Conservation (phyloP, 805 yeast species). For the Metschnikowia dekortorum region DNA sequence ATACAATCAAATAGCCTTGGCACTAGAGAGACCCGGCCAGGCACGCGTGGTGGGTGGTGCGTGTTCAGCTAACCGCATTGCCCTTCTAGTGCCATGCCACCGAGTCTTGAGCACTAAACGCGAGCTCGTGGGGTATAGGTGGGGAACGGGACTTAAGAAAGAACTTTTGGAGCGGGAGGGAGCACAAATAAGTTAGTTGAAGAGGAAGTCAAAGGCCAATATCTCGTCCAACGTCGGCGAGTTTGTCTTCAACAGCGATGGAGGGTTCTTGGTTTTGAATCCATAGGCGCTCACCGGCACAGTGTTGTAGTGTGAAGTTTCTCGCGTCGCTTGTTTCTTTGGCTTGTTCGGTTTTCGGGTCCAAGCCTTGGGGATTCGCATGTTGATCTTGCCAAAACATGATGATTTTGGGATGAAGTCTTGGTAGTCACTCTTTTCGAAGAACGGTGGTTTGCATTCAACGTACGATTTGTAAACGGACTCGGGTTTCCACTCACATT, state of each 20-base stretch:
- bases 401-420: constrained; percentile 26
- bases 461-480: constrained; percentile 17
- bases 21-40: constrained; percentile 24
- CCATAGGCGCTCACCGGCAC: neutral
- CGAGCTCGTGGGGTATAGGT: constrained; percentile 34
- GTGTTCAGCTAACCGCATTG: constrained; percentile 36
- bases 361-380: constrained; percentile 40
- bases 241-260: neutral
- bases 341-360: constrained; percentile 22
- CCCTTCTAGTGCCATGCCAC: constrained; percentile 43
- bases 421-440: constrained; percentile 27
- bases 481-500: constrained; percentile 18
- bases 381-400: constrained; percentile 38
- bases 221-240: constrained; percentile 6
- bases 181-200: constrained; percentile 2
- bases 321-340: constrained; percentile 1
- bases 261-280: neutral
- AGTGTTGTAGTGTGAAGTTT: neutral
- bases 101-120: constrained; percentile 30
- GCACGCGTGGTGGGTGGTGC: constrained; percentile 40
- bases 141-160: constrained; percentile 32
- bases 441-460: constrained; percentile 21
- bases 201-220: constrained; percentile 11
- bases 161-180: constrained; percentile 11
- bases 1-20: constrained; percentile 31